Conservation (phyloP, 1,284 basidiomycete species). For the Boletus calvinii region DNA sequence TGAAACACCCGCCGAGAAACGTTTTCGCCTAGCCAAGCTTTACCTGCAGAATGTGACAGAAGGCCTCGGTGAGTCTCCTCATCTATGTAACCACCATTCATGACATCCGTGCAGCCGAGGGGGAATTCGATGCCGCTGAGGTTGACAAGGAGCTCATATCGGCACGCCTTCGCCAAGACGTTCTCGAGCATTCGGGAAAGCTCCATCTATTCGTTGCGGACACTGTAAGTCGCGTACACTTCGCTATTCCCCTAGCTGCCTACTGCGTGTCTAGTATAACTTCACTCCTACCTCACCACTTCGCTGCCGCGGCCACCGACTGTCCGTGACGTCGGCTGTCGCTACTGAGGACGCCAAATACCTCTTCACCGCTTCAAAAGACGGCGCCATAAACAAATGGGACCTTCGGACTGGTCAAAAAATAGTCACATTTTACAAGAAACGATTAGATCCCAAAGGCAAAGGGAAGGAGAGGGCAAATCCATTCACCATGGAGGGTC, state of each 20-base stretch:
- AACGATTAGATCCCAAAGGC: slow-evolving; percentile 39
- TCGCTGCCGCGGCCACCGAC: slow-evolving; percentile 71
- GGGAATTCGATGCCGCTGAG: slow-evolving; percentile 91
- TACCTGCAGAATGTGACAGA: slow-evolving; percentile 88
- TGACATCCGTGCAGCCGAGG: slow-evolving; percentile 52
- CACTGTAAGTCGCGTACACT: slow-evolving; percentile 43
- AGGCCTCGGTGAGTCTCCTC: slow-evolving; percentile 58
- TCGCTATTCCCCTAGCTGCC: slow-evolving; percentile 23
- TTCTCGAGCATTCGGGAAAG: slow-evolving; percentile 81
- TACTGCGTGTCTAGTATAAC: slow-evolving; percentile 30
- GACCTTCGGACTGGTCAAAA: slow-evolving; percentile 64
- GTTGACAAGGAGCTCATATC: slow-evolving; percentile 92
- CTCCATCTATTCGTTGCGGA: slow-evolving; percentile 81
- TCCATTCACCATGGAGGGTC: slow-evolving; percentile 57
- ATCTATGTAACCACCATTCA: not conserved
- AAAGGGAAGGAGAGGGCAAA: slow-evolving; percentile 50
- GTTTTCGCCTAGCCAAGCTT: slow-evolving; percentile 85
- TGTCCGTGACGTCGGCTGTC: slow-evolving; percentile 75
- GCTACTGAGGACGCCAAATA: slow-evolving; percentile 66
- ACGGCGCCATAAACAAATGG: slow-evolving; percentile 83
- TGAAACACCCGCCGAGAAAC: slow-evolving; percentile 96
- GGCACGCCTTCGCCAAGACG: slow-evolving; percentile 85
- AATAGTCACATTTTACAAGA: slow-evolving; percentile 58
- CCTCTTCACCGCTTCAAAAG: slow-evolving; percentile 84
- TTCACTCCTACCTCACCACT: slow-evolving; percentile 45